phyloP scores from a whole-genome alignment of 192 early-diverging fungal species.

The Backusella morwellensis region DNA sequence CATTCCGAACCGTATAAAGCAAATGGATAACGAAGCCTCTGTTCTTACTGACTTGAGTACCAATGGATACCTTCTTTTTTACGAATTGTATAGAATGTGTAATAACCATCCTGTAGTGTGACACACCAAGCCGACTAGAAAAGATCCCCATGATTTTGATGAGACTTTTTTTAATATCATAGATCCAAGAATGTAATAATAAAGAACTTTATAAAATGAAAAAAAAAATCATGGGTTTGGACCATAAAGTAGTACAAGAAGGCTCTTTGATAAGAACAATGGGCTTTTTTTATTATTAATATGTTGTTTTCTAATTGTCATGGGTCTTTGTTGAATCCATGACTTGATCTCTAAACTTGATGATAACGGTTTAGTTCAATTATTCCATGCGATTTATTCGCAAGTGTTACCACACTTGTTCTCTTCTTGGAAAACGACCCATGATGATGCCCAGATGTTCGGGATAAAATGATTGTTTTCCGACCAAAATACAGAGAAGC shows the following conservation, averaged over 20 bases:
- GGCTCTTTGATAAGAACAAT: background rate
- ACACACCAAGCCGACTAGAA: background rate
- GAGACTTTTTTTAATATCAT: background rate
- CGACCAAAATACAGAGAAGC: background rate
- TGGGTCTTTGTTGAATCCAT: too few species aligned
- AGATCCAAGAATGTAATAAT: background rate
- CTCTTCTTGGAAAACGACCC: background rate
- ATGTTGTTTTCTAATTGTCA: background rate
- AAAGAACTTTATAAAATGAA: background rate
- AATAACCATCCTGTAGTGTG: background rate
- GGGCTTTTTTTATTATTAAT: background rate
- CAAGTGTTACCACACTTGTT: background rate
- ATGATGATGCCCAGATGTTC: background rate
- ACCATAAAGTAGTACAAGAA: background rate
- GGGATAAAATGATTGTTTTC: background rate
- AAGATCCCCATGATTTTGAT: background rate
- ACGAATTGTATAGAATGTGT: slow-evolving; percentile 50
- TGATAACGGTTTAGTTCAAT: background rate
- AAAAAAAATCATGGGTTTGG: background rate
- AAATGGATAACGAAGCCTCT: slow-evolving; percentile 30
- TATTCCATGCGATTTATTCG: background rate
- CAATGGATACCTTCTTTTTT: slow-evolving; percentile 64
- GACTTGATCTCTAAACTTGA: background rate
- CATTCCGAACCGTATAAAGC: slow-evolving; percentile 39
- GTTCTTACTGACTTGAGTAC: slow-evolving; percentile 44